Evolutionary conservation across 805 yeast genomes (phyloP).

Genomic region (Saccharomycopsis sp.): DNA sequence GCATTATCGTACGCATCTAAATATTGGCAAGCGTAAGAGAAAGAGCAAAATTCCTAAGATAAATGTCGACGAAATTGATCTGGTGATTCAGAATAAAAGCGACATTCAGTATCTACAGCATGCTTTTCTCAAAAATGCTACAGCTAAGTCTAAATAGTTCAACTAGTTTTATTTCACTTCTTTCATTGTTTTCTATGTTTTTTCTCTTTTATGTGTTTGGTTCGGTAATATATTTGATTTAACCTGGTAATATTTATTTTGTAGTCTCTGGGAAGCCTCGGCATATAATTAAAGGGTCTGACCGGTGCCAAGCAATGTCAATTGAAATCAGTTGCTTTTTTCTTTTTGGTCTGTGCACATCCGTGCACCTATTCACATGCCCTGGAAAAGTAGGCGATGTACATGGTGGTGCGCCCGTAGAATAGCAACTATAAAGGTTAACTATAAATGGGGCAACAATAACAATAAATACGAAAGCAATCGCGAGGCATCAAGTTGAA

Average conservation of each 20-base stretch:
- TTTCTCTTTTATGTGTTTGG: neutral
- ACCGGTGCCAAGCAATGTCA: neutral
- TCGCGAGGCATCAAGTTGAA: no score
- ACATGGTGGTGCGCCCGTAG: no score
- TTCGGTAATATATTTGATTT: neutral
- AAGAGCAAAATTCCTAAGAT: slow-evolving; percentile 2
- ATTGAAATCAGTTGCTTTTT: no score
- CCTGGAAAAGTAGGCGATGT: no score
- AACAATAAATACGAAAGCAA: no score
- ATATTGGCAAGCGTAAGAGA: slow-evolving; percentile 21
- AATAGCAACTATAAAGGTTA: no score
- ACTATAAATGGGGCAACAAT: no score
- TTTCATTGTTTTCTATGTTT: neutral
- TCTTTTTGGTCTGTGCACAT: no score
- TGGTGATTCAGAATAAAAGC: neutral
- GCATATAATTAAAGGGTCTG: neutral
- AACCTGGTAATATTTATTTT: neutral
- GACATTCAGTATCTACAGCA: neutral
- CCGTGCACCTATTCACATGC: neutral
- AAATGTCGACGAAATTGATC: neutral
- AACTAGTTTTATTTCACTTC: neutral
- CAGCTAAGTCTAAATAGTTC: neutral
- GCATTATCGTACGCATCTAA: slow-evolving; percentile 74
- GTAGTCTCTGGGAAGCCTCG: no score
- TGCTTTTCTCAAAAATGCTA: neutral